Evolutionary conservation across 2,329 filamentous ascomycete genomes (phyloP).

Genomic region (Lecanicillium sp.): DNA sequence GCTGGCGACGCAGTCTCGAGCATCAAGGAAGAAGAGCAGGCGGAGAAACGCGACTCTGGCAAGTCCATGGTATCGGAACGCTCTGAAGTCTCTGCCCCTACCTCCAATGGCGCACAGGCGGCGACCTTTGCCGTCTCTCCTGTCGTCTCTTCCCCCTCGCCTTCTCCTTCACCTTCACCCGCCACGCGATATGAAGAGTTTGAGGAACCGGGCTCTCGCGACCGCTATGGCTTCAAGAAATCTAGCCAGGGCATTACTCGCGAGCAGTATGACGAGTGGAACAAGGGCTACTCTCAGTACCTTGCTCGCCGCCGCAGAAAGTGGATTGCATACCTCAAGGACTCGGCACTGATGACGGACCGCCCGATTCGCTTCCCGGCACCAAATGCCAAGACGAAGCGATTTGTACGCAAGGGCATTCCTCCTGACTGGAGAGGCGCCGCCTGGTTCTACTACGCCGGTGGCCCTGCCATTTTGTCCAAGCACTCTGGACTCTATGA

Average conservation of each 20-base stretch:
- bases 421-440: conserved; percentile 91
- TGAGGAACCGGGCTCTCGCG: conserved; percentile 49
- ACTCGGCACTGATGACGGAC: conserved; percentile 64
- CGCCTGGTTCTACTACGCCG: conserved; percentile 95
- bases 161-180: conserved; percentile 15
- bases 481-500: conserved; percentile 73
- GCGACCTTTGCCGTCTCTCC: conserved; percentile 10
- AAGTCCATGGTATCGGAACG: conserved; percentile 35
- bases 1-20: conserved; percentile 15
- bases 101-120: conserved; percentile 7
- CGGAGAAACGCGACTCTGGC: conserved; percentile 42
- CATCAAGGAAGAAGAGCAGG: conserved; percentile 9
- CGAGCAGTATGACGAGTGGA: conserved; percentile 77
- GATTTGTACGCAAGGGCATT: conserved; percentile 87
- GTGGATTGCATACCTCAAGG: conserved; percentile 72
- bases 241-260: conserved; percentile 69
- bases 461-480: conserved; percentile 70
- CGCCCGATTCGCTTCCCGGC: conserved; percentile 72
- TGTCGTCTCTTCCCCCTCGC: conserved; percentile 10
- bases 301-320: conserved; percentile 69
- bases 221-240: conserved; percentile 91
- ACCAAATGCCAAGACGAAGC: conserved; percentile 74
- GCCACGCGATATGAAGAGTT: conserved; percentile 20
- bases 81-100: conserved; percentile 16
- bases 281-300: conserved; percentile 65